Conservation (phyloP, 768 basidiomycete genomes). For the Chalciporus pseudorubinellus region DNA sequence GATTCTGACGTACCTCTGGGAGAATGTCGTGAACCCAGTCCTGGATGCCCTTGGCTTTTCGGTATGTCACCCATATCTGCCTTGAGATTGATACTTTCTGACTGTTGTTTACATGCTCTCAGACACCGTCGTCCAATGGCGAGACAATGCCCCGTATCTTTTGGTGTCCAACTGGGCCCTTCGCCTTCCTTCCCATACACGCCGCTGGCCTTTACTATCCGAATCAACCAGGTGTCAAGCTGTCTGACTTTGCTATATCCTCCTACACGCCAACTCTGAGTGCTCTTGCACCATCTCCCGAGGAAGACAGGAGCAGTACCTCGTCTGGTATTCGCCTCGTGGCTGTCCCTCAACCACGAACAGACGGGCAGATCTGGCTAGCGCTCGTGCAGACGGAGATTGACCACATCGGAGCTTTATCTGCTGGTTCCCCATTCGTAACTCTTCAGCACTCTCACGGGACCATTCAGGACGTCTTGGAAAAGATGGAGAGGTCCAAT, state of each 20-base stretch:
- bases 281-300: constrained; percentile 4
- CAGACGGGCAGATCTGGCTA: constrained; percentile 8
- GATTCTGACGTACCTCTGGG: neutral
- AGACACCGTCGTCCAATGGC: neutral
- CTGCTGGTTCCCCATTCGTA: neutral
- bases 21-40: neutral
- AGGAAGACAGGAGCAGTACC: neutral
- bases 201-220: neutral
- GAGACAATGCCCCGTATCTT: neutral
- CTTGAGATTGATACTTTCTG: neutral
- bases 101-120: neutral
- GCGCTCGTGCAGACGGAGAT: neutral
- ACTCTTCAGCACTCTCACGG: neutral
- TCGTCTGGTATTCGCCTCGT: constrained; percentile 1
- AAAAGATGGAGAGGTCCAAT: neutral
- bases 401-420: neutral
- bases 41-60: neutral
- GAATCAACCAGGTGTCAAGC: neutral
- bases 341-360: constrained; percentile 8
- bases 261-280: constrained; percentile 30
- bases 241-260: neutral
- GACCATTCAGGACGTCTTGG: neutral
- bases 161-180: neutral
- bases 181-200: neutral
- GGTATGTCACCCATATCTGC: too few relatives aligned